Base-by-base conservation (phyloP, 805 yeast genomes). In the Vanderwaltozyma polyspora region DNA sequence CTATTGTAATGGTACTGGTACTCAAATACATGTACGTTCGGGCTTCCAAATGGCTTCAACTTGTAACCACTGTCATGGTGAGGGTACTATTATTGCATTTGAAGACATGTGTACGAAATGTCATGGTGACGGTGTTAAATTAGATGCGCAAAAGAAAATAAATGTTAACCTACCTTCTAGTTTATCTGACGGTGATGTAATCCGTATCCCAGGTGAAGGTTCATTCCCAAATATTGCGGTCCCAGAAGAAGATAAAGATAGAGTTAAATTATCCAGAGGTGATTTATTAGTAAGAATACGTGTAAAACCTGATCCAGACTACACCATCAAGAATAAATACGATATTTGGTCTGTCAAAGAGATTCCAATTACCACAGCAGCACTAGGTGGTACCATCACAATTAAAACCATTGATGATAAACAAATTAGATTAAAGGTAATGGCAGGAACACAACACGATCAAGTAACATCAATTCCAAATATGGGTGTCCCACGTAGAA, bases 1-100 rank as follows among this genome's bases (percentile, higher is more conserved):
- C 1, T 62, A 83, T 3, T 91, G 99, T 66, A 84, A 85, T 37
- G 99, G 99, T 38, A 74, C 94, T 0, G 99, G 99, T 4, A 79
- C 87, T 24, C 75, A 79, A 13, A 80, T 86, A 15, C 96, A 89
- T 49, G 67, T 76, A 31, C 70, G 79, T 45, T 95, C 94, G 4
- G 97, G 97, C 0, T 91, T 89, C 71, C 95, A 87, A 50, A 86
- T 91, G 95, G 79, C 94, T 3, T 76, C 95, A 0, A 85, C 95
- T 10, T 91, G 99, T 69, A 68, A 68, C 32, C 63, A 76, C 3
- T 91, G 99, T 67, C 76, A 70, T 29, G 99, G 99, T 27, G 64
- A 82, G 5, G 99, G 99, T 35, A 91, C 85, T 1, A 68, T 66
- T 4, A 74, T 86, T 32, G 71, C 76, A 31, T 66, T 70, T 14